Base-by-base conservation (phyloP, 1,284 basidiomycete species). In the Pseudozyma flocculosa region DNA sequence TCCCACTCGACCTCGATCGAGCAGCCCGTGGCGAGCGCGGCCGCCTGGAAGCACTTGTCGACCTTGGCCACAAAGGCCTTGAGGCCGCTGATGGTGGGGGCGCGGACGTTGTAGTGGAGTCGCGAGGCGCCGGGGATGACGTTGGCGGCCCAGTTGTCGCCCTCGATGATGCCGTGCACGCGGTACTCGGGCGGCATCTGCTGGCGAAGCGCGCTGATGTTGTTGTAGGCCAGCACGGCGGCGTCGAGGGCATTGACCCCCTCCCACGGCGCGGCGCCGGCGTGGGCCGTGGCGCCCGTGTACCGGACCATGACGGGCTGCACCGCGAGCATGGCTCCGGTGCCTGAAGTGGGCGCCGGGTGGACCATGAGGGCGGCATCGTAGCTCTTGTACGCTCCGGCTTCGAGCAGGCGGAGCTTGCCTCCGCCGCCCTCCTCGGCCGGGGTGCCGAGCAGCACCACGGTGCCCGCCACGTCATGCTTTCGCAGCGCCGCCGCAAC, bases 171-270 rank as follows among this genome's bases (percentile, higher is more conserved):
- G 29, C 74, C 76, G 55, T 81, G 80, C 2, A 80, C 78, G n/a
- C 80, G 4, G 62, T 84, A 81, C 0, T 82, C 82, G 0, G 86
- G 85, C 60, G 82, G 83, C 43, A 86, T 83, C 78, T 89, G 87
- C 75, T 89, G 89, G 15, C 90, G 83, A 40, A 92, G 81, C 2
- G 85, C 85, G 10, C 88, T 86, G 41, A 92, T 82, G 51, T 83
- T 83, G 9, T 84, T 84, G 78, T 92, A 92, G 2, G 88, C 87
- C 17, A 88, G 79, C 67, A 90, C 87, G 2, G 87, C 89, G 0
- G 89, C 90, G 75, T 91, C 90, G 39, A 89, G 83, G 4, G 90
- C 89, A 72, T 92, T 92, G 54, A 84, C 83, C 22, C 87, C 90
- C 78, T 90, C 87, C 88, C 88, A 90, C 17, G 87, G 88, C 3